Conservation (phyloP, 139 green algal species). For the Zygnema circumcarinatum region DNA sequence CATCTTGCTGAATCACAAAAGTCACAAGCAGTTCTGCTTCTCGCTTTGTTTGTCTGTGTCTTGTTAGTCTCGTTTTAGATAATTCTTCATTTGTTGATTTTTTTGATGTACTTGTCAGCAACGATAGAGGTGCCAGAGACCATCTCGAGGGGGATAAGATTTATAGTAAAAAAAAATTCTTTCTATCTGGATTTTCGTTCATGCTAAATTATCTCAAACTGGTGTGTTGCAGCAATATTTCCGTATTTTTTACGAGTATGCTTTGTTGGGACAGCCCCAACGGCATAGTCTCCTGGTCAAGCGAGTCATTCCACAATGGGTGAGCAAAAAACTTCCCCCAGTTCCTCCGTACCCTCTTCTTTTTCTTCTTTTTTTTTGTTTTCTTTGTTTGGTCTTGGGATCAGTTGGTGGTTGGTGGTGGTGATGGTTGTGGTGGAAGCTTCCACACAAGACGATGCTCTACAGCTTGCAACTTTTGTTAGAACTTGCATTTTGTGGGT, state of each 20-base stretch:
- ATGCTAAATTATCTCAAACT: too few species aligned
- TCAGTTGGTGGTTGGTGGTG: too few species aligned
- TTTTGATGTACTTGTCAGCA: too few species aligned
- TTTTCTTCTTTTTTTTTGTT: neutral
- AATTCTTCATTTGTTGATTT: neutral
- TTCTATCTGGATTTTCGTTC: too few species aligned
- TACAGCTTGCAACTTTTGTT: too few species aligned
- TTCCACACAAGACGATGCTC: too few species aligned
- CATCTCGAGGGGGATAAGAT: too few species aligned
- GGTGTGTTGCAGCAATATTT: slow-evolving; percentile 18
- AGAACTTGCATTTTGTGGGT: neutral
- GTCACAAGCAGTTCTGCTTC: too few species aligned
- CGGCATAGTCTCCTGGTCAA: slow-evolving; percentile 3
- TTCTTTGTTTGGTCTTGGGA: neutral
- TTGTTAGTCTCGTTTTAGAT: neutral
- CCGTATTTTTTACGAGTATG: slow-evolving; percentile 18
- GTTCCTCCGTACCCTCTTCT: neutral
- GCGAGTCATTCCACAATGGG: slow-evolving; percentile 16
- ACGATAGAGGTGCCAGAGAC: too few species aligned
- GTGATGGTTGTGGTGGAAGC: too few species aligned
- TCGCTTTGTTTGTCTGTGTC: neutral
- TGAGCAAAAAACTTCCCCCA: neutral
- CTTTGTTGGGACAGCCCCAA: slow-evolving; percentile 12
- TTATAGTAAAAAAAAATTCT: too few species aligned
- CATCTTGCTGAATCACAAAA: too few species aligned